Percentiles rank a stretch among this genome's conserved stretches.
These are phyloP conservation scores for Antrodiella citrinella DNA, from an alignment of 768 basidiomycete genomes.

Conservation along the genomic window DNA sequence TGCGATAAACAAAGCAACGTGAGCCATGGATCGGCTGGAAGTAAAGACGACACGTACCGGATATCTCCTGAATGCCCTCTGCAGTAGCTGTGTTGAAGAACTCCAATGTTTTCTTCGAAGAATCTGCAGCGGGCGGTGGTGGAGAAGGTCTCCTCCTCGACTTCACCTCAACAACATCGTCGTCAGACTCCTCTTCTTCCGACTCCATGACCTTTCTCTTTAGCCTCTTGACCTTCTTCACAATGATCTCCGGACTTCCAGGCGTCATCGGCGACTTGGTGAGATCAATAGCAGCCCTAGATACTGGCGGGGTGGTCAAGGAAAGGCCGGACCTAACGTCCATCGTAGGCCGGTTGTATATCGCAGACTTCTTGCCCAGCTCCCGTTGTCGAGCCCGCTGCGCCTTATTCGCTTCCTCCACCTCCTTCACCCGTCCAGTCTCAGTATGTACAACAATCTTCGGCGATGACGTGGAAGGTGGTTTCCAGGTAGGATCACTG, in stretches of 20 bases:
- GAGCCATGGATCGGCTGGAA: background rate
- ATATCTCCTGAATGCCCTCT: conserved; percentile 66
- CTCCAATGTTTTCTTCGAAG: conserved; percentile 39
- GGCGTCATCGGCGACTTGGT: conserved; percentile 31
- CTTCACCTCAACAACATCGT: conserved; percentile 41
- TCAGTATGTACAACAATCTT: conserved; percentile 21
- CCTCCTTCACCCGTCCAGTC: conserved; percentile 58
- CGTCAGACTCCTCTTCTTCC: conserved; percentile 40
- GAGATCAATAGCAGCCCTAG: conserved; percentile 32
- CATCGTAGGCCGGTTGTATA: conserved; percentile 60
- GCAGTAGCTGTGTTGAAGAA: conserved; percentile 60
- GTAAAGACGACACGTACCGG: conserved; percentile 38
- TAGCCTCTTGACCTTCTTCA: conserved; percentile 40
- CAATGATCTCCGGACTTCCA: conserved; percentile 31
- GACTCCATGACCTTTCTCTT: conserved; percentile 60
- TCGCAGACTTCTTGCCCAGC: conserved; percentile 76
- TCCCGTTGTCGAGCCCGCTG: conserved; percentile 58
- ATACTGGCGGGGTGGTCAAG: conserved; percentile 29
- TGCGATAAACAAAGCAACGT: conserved; percentile 19
- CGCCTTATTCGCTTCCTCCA: conserved; percentile 67
- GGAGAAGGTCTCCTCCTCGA: conserved; percentile 24
- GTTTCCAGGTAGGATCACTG: conserved; percentile 49
- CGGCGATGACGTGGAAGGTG: conserved; percentile 17
- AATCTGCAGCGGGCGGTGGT: background rate
- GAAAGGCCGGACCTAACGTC: conserved; percentile 27